Evolutionary conservation across 2,329 filamentous ascomycete species (phyloP), one percentile per base, ranked within the genome.

Genomic region (Coleophoma eucalyptorum): DNA sequence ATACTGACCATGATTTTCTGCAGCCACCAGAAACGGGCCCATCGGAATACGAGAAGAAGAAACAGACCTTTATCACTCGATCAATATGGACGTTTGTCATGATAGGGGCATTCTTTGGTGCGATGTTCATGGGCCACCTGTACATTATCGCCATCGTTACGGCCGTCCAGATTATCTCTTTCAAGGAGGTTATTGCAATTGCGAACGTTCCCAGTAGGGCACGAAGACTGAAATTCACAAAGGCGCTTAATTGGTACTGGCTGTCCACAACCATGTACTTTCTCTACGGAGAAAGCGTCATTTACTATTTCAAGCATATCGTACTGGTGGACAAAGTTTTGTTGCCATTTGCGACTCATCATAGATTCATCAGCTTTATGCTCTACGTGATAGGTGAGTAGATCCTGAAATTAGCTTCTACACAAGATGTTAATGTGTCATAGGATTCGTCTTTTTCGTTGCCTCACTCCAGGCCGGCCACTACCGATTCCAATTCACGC

Each of bases 271-370:
- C 93, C 60, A 97, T 99, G 93, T 99, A 99, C 77, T 99, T 96
- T 63, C 78, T 99, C 46, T 99, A 99, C 67, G 94, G 94, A 66
- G 94, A 99, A 74, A 97, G 90, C 64, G 93, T 99, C 65, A 96
- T 99, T 65, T 99, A 99, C 76, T 99, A 99, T 74, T 99, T 99
- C 75, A 99, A 99, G 79, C 94, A 99, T 68, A 93, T 99, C 59
- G 85, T 99, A 41, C 76, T 99, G 52, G 92, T 99, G 43, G 94
- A 99, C 72, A 90, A 88, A 70, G 89, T 97, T 43, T 77, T 99
- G 55, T 77, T 97, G 51, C 94, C 94, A 8, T 84, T 99, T 67
- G 92, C 94, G 49, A 97, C 93, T 15, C 94, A 99, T 74, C 94
- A 99, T 69, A 83, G 94, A 60, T 99, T 99, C 77, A 97, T 99